Base-by-base conservation (phyloP, 192 early-diverging fungal genomes). In the Coemansia sp. region DNA sequence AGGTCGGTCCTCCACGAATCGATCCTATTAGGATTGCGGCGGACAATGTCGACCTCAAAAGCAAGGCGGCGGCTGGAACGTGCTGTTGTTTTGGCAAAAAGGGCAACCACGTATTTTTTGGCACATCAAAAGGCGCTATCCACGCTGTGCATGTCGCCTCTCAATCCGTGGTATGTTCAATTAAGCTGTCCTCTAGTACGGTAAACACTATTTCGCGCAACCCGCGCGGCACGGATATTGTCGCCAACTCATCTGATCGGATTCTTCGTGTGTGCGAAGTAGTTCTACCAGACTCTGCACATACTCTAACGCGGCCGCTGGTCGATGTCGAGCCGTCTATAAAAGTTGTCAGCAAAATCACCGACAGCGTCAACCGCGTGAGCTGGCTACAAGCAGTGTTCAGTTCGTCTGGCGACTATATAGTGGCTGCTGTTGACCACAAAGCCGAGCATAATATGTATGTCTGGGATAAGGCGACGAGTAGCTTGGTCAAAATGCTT, bases 391-490 rank as follows among this genome's bases (percentile, higher is more conserved):
- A 93, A 66, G 90, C 92, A 50, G 89, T 91, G 38, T 96, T 98
- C 71, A 97, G 92, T 63, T 86, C 90, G 0, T 92, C 94, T 62
- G 93, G 92, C 1, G 95, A 98, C 73, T 97, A 92, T 81, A 92
- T 99, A 13, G 90, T 97, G 20, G 53, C 81, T 73, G 92, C 90
- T 20, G 93, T 93, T 44, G 91, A 88, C 41, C 92, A 92, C 68
- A 93, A 91, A 68, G 90, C 95, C n/a, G 86, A 89, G 39, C 95
- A 99, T 75, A 93, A 97, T 64, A 95, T 99, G 43, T 97, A 94
- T 73, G 90, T 98, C 39, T 99, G 96, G 95, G 93, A 99, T 76
- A 90, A 89, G 67, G 81, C 86, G 20, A 83, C 87, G 18, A 92
- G 92, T 20, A 92, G 88, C 58, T 84, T 99, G 8, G 93, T 95